Evolutionary conservation across 2,329 filamentous ascomycete genomes (phyloP).

Genomic region (Trichoderma semiorbis): DNA sequence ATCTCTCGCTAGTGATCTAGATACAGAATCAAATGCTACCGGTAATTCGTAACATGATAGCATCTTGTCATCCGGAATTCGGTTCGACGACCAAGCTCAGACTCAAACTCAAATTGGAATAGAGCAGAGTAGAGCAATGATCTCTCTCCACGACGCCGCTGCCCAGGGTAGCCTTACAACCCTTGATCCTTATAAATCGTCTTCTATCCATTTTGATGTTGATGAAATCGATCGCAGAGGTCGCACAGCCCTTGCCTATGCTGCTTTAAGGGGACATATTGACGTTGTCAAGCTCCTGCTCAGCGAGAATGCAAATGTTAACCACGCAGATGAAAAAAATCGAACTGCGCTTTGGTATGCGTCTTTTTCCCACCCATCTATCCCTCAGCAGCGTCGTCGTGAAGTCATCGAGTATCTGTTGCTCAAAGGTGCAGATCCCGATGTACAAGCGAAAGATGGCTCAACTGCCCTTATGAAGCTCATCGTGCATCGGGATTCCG

Average conservation of each 20-base stretch:
- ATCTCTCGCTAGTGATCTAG: neutral
- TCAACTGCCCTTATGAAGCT: neutral
- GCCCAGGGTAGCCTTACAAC: neutral
- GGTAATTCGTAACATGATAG: too few relatives aligned
- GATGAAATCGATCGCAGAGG: neutral
- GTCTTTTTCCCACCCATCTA: neutral
- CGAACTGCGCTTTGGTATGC: conserved; percentile 8
- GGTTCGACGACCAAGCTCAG: too few relatives aligned
- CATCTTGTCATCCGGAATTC: too few relatives aligned
- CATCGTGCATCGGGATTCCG: neutral
- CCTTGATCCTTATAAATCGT: neutral
- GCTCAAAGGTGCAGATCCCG: neutral
- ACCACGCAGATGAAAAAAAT: neutral
- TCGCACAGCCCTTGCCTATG: neutral
- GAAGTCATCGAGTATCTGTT: neutral
- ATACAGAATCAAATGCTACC: neutral
- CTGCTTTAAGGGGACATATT: neutral
- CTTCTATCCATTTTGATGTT: neutral
- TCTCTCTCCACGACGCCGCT: neutral
- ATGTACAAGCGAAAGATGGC: neutral
- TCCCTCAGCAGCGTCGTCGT: neutral
- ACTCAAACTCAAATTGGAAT: neutral
- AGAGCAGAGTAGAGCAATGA: neutral
- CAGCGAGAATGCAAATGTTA: neutral
- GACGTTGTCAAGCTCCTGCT: conserved; percentile 2